These are phyloP conservation scores for Bolboschoenoplectus hybrid DNA, from an alignment of 202 grass and related monocot species.

Conservation along the genomic window DNA sequence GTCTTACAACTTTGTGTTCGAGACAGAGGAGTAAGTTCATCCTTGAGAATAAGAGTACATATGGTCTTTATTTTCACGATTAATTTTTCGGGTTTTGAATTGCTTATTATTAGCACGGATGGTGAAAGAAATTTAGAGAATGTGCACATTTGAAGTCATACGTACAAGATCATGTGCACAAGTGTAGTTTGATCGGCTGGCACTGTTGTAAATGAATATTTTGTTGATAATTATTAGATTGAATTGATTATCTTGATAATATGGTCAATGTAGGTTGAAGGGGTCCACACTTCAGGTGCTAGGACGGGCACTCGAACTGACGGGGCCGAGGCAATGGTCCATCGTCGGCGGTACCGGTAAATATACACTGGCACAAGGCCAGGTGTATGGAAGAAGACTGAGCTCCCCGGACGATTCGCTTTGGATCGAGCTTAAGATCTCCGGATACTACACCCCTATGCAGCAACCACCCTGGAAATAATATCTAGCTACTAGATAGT, in stretches of 20 bases:
- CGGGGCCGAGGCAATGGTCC: neutral
- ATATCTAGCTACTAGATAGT: neutral
- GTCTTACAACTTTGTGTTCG: neutral
- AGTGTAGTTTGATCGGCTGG: too few species aligned
- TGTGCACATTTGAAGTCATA: too few species aligned
- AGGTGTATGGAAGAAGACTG: slow-evolving; percentile 2
- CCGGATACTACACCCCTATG: neutral
- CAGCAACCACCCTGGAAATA: neutral
- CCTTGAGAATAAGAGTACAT: too few species aligned
- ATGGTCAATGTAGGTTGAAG: neutral
- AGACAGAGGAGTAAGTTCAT: neutral
- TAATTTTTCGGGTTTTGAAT: too few species aligned
- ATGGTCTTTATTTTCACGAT: too few species aligned
- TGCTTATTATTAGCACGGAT: too few species aligned
- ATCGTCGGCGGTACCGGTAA: slow-evolving; percentile 40
- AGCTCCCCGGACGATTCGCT: neutral
- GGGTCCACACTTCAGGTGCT: slow-evolving; percentile 34
- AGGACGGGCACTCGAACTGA: neutral
- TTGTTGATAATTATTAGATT: too few species aligned
- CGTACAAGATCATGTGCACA: too few species aligned
- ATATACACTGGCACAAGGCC: slow-evolving; percentile 24
- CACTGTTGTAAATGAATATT: neutral
- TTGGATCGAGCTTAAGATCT: slow-evolving; percentile 12
- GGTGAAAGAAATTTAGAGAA: too few species aligned
- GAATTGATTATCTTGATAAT: slow-evolving; percentile 8